phyloP scores from a whole-genome alignment of 768 basidiomycete genomes.

The Tricholoma furcatifolium region DNA sequence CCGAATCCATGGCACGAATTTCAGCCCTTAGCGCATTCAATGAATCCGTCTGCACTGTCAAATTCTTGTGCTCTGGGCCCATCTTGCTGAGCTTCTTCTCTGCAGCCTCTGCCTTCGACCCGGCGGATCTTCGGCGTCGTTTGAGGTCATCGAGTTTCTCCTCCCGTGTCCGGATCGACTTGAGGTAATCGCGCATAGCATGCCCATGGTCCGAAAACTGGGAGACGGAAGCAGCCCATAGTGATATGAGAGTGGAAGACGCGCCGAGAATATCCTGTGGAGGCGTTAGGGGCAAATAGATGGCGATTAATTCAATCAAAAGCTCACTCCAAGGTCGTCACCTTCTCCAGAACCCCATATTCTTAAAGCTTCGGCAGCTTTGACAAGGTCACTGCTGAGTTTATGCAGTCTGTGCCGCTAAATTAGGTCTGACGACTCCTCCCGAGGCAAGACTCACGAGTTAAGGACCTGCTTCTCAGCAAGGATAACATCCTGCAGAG shows the following conservation, averaged over 20 bases:
- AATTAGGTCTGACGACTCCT: not conserved
- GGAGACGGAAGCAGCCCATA: slow-evolving; percentile 65
- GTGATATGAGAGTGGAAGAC: slow-evolving; percentile 63
- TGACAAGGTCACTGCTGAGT: slow-evolving; percentile 62
- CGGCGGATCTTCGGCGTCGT: slow-evolving; percentile 63
- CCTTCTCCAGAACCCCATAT: slow-evolving; percentile 79
- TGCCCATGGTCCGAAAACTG: slow-evolving; percentile 73
- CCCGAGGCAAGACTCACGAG: slow-evolving; percentile 49
- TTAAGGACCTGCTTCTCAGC: slow-evolving; percentile 81
- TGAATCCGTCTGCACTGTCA: slow-evolving; percentile 67
- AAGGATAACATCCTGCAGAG: slow-evolving; percentile 86
- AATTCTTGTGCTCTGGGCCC: slow-evolving; percentile 85
- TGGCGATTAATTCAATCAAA: slow-evolving; percentile 4
- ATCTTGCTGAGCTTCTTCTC: slow-evolving; percentile 91
- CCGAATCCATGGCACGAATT: slow-evolving; percentile 74
- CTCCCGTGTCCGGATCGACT: slow-evolving; percentile 80
- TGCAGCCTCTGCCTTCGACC: slow-evolving; percentile 73
- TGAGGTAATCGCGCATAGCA: slow-evolving; percentile 71
- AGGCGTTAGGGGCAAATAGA: not conserved
- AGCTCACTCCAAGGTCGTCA: slow-evolving; percentile 73
- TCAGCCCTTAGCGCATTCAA: slow-evolving; percentile 73
- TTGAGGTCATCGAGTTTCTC: slow-evolving; percentile 79
- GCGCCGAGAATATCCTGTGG: slow-evolving; percentile 71
- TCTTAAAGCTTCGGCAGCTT: slow-evolving; percentile 70
- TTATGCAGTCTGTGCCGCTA: slow-evolving; percentile 52